Percentiles rank a stretch among this genome's conserved stretches.
These are phyloP conservation scores for Pyrenochaeta sp. DNA, from an alignment of 2,329 filamentous ascomycete species.

Conservation along the genomic window DNA sequence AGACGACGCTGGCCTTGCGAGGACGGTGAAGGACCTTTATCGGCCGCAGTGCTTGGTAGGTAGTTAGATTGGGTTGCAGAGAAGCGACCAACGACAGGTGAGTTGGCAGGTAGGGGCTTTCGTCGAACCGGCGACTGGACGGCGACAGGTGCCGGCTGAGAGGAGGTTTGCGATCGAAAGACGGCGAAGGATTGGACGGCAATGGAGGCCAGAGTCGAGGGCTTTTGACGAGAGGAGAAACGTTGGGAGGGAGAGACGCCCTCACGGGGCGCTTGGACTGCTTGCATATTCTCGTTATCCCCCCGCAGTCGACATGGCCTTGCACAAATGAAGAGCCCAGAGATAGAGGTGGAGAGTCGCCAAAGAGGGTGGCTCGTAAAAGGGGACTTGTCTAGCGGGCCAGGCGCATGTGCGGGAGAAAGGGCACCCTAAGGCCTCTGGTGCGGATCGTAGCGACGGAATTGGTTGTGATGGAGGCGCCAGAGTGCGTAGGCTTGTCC, in stretches of 20 bases:
- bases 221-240: slow-evolving; percentile 42
- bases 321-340: slow-evolving; percentile 45
- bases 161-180: slow-evolving; percentile 53
- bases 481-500: slow-evolving; percentile 12
- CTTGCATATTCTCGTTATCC: slow-evolving; percentile 44
- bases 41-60: slow-evolving; percentile 13
- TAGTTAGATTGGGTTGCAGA: slow-evolving; percentile 52
- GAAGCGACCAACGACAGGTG: slow-evolving; percentile 57
- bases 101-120: slow-evolving; percentile 64
- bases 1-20: slow-evolving; percentile 34
- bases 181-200: slow-evolving; percentile 54
- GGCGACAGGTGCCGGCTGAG: slow-evolving; percentile 38
- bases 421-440: slow-evolving; percentile 31
- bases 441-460: slow-evolving; percentile 37
- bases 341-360: slow-evolving; percentile 32
- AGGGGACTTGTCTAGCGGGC: slow-evolving; percentile 37
- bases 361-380: slow-evolving; percentile 37
- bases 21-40: slow-evolving; percentile 33
- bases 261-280: slow-evolving; percentile 35
- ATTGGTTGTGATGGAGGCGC: slow-evolving; percentile 40
- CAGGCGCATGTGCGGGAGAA: slow-evolving; percentile 31
- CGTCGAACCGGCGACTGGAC: slow-evolving; percentile 57
- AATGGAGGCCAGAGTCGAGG: slow-evolving; percentile 51
- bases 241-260: slow-evolving; percentile 30
- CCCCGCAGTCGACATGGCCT: slow-evolving; percentile 39